Percentiles rank a stretch among this genome's conserved stretches.
Conservation (phyloP, 2,329 filamentous ascomycete genomes). For the Cordyceps militaris region DNA sequence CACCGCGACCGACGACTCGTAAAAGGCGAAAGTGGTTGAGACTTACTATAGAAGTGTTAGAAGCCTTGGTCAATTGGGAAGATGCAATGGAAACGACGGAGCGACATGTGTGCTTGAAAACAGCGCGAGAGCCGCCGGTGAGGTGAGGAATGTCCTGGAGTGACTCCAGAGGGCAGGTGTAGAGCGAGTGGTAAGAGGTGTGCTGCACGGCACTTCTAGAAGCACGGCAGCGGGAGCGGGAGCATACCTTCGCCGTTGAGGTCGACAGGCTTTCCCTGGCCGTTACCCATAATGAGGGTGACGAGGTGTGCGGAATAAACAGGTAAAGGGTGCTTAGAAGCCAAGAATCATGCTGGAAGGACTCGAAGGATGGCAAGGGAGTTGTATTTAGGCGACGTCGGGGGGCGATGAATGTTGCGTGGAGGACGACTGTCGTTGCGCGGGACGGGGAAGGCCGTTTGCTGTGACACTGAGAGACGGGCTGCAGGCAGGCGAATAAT, state of each 20-base stretch:
- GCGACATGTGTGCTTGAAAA: not conserved
- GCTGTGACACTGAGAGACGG: not conserved
- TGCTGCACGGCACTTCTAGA: constrained; percentile 1
- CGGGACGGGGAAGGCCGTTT: not conserved
- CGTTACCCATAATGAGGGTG: constrained; percentile 69
- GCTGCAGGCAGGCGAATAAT: not conserved
- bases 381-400: not conserved
- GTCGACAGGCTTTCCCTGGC: constrained; percentile 86
- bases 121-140: not conserved
- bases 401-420: not conserved
- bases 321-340: not conserved
- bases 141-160: not conserved
- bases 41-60: constrained; percentile 56
- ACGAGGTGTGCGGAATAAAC: not conserved
- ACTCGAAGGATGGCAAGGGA: not conserved
- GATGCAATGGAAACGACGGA: not conserved
- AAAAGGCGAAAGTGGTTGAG: constrained; percentile 95
- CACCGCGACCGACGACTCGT: constrained; percentile 92
- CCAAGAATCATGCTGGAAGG: constrained; percentile 8
- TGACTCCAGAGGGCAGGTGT: not conserved
- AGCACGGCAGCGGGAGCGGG: not conserved
- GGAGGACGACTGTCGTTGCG: not conserved
- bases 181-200: not conserved
- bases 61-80: constrained; percentile 1
- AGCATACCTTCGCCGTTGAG: constrained; percentile 80